Evolutionary conservation across 345 rosid genomes (phyloP).

Genomic region (Rhodomyrtus tomentosa): DNA sequence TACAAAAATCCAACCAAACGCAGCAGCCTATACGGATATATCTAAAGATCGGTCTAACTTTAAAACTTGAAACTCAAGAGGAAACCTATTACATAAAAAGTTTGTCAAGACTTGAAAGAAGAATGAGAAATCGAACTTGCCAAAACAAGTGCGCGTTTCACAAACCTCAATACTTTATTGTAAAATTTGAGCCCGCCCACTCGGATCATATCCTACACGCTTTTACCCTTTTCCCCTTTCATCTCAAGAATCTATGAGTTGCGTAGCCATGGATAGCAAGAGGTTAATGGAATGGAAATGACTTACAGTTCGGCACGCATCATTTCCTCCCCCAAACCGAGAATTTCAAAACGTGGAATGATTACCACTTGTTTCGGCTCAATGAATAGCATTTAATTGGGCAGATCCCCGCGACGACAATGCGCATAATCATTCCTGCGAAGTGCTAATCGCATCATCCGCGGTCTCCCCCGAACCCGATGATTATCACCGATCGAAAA

Average conservation of each 20-base stretch:
- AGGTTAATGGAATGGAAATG: background rate
- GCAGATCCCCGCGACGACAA: background rate
- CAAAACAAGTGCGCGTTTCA: background rate
- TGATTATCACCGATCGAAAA: background rate
- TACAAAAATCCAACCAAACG: too few species aligned
- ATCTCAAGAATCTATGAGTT: background rate
- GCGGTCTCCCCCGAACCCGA: background rate
- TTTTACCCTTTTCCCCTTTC: background rate
- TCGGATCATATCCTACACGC: background rate
- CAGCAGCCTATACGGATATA: too few species aligned
- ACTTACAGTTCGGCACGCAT: background rate
- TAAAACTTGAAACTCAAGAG: too few species aligned
- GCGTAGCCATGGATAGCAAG: background rate
- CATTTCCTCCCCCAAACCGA: background rate
- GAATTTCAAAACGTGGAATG: background rate
- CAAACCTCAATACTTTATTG: background rate
- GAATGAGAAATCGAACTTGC: background rate
- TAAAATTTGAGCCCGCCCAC: background rate
- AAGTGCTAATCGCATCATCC: background rate
- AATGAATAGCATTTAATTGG: background rate
- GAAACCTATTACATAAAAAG: background rate
- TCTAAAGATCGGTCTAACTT: too few species aligned
- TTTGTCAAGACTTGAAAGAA: background rate
- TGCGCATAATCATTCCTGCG: background rate
- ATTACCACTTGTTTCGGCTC: background rate